Evolutionary conservation across 2,329 filamentous ascomycete genomes (phyloP).

Genomic region (Neurospora sp.): DNA sequence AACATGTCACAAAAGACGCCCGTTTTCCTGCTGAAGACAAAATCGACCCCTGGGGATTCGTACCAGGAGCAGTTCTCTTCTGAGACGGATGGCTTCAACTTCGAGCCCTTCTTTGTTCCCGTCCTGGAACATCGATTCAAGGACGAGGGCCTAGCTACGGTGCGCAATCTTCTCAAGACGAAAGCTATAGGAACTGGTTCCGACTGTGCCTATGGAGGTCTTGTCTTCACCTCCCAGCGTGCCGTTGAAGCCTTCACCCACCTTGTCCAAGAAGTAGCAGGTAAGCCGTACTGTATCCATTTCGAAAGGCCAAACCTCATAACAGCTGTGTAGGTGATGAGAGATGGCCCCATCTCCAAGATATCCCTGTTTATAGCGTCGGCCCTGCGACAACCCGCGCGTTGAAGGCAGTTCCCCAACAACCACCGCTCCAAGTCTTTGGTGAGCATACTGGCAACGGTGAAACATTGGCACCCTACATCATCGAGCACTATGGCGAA

Average conservation of each 20-base stretch:
- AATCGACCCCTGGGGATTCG: slow-evolving; percentile 58
- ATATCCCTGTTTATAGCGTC: slow-evolving; percentile 64
- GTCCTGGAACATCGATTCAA: slow-evolving; percentile 65
- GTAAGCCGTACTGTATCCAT: slow-evolving; percentile 17
- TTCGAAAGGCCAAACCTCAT: slow-evolving; percentile 17
- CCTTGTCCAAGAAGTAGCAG: slow-evolving; percentile 46
- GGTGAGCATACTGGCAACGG: slow-evolving; percentile 81
- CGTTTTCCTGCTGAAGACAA: slow-evolving; percentile 69
- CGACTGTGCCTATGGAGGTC: slow-evolving; percentile 53
- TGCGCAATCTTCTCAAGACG: slow-evolving; percentile 40
- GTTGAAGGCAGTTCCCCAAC: slow-evolving; percentile 45
- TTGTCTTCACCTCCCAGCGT: slow-evolving; percentile 77
- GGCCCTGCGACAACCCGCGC: slow-evolving; percentile 73
- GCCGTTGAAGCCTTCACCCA: slow-evolving; percentile 69
- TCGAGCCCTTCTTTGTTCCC: slow-evolving; percentile 62
- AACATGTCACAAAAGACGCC: slow-evolving; percentile 30
- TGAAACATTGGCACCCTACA: slow-evolving; percentile 66
- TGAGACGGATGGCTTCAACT: slow-evolving; percentile 31
- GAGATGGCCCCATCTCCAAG: slow-evolving; percentile 42
- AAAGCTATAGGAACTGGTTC: slow-evolving; percentile 29
- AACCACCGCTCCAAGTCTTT: slow-evolving; percentile 51
- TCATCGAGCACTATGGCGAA: slow-evolving; percentile 64
- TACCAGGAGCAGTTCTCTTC: slow-evolving; percentile 60
- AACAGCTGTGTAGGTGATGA: slow-evolving; percentile 7
- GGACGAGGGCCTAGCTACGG: slow-evolving; percentile 43